These are phyloP conservation scores for Phoenix roebelenii DNA, from an alignment of 176 grass and related monocot species.

Conservation along the genomic window DNA sequence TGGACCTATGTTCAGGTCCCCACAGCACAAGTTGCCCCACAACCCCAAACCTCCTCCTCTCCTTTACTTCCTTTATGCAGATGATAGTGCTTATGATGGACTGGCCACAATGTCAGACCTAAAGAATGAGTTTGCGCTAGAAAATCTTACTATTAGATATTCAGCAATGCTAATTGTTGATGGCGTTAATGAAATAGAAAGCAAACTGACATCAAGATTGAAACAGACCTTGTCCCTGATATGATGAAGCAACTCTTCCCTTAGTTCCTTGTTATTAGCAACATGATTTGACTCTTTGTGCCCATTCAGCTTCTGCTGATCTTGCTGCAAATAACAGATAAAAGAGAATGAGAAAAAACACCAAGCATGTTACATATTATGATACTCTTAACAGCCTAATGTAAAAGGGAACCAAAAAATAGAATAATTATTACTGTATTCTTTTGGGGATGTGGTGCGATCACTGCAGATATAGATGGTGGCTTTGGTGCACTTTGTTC, in stretches of 20 bases:
- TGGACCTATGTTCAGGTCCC: too few species aligned
- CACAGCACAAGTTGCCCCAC: too few species aligned
- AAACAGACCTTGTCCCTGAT: conserved; percentile 77
- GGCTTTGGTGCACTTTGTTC: conserved; percentile 17
- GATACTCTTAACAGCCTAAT: too few species aligned
- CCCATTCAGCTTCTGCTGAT: conserved; percentile 27
- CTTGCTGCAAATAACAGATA: conserved; percentile 25
- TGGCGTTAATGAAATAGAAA: conserved; percentile 7
- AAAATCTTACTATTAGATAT: conserved; percentile 3
- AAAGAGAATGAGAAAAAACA: too few species aligned
- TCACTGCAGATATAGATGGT: conserved; percentile 11
- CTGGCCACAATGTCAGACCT: background rate
- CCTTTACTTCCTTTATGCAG: background rate
- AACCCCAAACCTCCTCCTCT: too few species aligned
- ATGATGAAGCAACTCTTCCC: conserved; percentile 53
- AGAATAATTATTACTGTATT: conserved; percentile 22
- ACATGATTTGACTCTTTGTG: conserved; percentile 24
- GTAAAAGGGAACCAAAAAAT: too few species aligned
- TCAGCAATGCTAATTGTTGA: conserved; percentile 1
- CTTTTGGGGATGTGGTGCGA: conserved; percentile 20
- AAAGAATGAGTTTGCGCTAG: background rate
- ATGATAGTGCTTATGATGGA: background rate
- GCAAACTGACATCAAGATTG: conserved; percentile 1
- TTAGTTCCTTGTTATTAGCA: conserved; percentile 34
- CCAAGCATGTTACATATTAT: too few species aligned